Evolutionary conservation across 139 green algal species (phyloP).

Genomic region (Limnomonas spitsbergensis): DNA sequence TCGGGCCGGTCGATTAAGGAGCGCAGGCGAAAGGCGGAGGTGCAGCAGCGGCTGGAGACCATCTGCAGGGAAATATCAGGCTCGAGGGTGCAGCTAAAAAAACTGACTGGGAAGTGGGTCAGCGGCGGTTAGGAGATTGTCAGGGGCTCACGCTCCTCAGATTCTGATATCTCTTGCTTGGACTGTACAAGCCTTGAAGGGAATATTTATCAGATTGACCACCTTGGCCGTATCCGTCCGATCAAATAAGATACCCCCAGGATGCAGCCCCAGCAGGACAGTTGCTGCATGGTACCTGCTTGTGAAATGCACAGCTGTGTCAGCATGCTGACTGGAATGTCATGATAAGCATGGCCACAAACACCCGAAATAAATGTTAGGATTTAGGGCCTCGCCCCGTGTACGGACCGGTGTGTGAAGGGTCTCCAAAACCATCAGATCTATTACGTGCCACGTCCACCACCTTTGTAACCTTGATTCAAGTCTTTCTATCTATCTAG

Average conservation of each 20-base stretch:
- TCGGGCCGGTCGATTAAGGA: background rate
- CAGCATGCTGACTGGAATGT: background rate
- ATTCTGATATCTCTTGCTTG: too few relatives aligned
- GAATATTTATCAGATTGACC: too few relatives aligned
- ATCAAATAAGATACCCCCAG: background rate
- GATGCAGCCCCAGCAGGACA: background rate
- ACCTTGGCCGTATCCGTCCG: too few relatives aligned
- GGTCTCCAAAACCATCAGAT: background rate
- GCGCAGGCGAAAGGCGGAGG: conserved; percentile 16
- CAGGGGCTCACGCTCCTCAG: too few relatives aligned
- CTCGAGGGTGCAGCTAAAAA: conserved; percentile 10
- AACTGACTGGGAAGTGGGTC: background rate
- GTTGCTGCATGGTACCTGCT: background rate
- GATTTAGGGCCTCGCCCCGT: background rate
- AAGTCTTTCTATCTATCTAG: background rate
- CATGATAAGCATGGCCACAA: background rate
- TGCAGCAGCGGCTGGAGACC: conserved; percentile 14
- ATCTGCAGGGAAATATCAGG: background rate
- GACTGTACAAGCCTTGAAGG: too few relatives aligned
- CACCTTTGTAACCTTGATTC: background rate
- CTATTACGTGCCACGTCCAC: background rate
- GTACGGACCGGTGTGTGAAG: background rate
- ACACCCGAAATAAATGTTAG: background rate
- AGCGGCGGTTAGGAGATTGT: background rate
- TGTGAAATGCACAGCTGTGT: background rate